Evolutionary conservation across 192 early-diverging fungal species (phyloP), one percentile per base, ranked within the genome.

Genomic region (Umbelopsis sp.): DNA sequence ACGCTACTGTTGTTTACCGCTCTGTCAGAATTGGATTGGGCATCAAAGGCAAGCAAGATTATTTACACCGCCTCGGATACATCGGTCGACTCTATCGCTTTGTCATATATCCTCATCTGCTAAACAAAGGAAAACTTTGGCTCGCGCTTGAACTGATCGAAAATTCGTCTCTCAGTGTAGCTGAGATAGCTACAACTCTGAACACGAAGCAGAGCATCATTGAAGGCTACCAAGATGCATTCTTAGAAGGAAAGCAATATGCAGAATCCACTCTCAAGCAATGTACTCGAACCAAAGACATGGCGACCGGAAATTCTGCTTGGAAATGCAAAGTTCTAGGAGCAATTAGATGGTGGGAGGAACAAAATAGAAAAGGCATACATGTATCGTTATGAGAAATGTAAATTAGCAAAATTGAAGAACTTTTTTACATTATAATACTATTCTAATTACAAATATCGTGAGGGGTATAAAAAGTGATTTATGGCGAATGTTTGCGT

Each of bases 91-190:
- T 49, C 14, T 79, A 79, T 49, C 77, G 77, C 16, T 74, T 53
- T 41, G 62, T 71, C 3, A 14, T 71, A 34, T 34, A 66, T n/a
- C 73, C 69, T 20, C 43, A 71, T 7, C 45, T 71, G 26, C 31
- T 78, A 11, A 59, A 70, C 45, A 78, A 78, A n/a, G 77, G 77
- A 68, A 83, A 47, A 79, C 31, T 59, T 9, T 66, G 69, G 74
- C 38, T 59, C 4, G 45, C 70, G n/a, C 50, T 76, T 10, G 44
- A 45, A 32, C 24, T 67, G 62, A 16, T 70, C 0, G 50, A 67
- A 22, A 43, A 41, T 17, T 62, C 56, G 3, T 12, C 65, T 10
- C 11, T 69, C 5, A 38, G 38, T 45, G 43, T 29, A 22, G n/a
- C 41, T 12, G 66, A 47, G 2, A 74, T 74, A 22, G 51, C 66